Evolutionary conservation across 2,329 filamentous ascomycete genomes (phyloP).

Genomic region (Pyrenophora graminea): DNA sequence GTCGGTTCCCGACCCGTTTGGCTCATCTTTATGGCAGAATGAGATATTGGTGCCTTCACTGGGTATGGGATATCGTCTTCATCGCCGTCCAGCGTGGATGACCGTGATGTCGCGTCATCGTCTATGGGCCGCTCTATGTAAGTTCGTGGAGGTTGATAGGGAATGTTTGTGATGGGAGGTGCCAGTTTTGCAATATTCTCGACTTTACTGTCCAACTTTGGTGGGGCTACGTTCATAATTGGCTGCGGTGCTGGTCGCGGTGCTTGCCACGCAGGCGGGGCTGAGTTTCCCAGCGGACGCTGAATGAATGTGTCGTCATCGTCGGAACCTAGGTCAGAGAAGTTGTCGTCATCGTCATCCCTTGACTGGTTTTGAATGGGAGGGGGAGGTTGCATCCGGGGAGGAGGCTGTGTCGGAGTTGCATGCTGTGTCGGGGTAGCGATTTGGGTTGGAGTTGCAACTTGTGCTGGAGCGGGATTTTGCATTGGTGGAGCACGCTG

Average conservation of each 20-base stretch:
- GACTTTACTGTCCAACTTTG: conserved; percentile 29
- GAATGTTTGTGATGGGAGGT: conserved; percentile 20
- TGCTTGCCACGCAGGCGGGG: conserved; percentile 29
- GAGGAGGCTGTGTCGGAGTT: too few relatives aligned
- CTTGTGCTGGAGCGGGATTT: too few relatives aligned
- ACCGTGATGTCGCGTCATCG: conserved; percentile 38
- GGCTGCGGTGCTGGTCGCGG: conserved; percentile 15
- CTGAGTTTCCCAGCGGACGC: conserved; percentile 19
- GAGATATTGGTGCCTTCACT: conserved; percentile 36
- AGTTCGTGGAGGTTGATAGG: conserved; percentile 15
- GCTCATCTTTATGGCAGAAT: conserved; percentile 18
- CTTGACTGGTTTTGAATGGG: conserved; percentile 8
- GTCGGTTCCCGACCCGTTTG: conserved; percentile 22
- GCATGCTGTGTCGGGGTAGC: too few relatives aligned
- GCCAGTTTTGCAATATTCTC: not conserved
- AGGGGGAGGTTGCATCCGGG: too few relatives aligned
- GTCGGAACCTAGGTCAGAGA: conserved; percentile 35
- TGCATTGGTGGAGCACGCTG: too few relatives aligned
- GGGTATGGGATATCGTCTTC: conserved; percentile 36
- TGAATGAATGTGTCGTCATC: conserved; percentile 27
- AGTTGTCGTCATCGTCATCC: conserved; percentile 41
- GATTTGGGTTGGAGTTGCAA: too few relatives aligned
- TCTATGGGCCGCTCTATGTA: conserved; percentile 25
- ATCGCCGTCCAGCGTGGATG: conserved; percentile 40
- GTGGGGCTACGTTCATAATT: conserved; percentile 24